Evolutionary conservation across 257 asterid genomes (phyloP), one percentile per base, ranked within the genome.

Genomic region (Nicotiana noctiflora): DNA sequence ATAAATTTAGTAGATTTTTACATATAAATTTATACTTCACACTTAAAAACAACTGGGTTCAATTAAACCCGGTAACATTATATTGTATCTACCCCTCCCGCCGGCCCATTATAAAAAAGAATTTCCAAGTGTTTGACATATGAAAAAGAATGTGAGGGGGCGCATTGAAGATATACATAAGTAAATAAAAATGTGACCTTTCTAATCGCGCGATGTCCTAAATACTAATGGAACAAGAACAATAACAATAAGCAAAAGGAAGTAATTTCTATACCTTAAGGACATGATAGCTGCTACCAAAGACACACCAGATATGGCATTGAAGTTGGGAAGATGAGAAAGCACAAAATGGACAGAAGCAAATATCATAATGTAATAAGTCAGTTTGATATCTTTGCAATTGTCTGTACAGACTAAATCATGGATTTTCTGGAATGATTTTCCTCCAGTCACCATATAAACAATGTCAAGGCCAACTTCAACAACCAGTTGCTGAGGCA

Each of bases 201-300:
- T 37, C 46, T 5, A 34, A 34, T 34, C 40, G 6, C 10, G 23
- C 15, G 18, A 17, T 8, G 53, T 65, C 60, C 46, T 44, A 75
- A 75, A 25, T 66, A 66, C 32, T n/a, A 68, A 37, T 4, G 56
- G 31, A 44, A 6, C 23, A 18, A 10, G 4, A 52, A 37, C 9
- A 19, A 34, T 57, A 8, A 21, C 14, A 65, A 31, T 23, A 56
- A 23, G 21, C 17, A 11, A 21, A 74, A 74, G 66, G 17, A n/a
- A 53, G 32, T 18, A 8, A 70, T 70, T 34, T 25, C 1, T 0
- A 29, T 87, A 90, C 89, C 85, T 85, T 40, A 86, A 78, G 5
- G 93, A 89, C 90, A 89, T 89, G 84, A 83, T 83, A 6, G 93
- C 94, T 40, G 93, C 93, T 21, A 90, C 85, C 53, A 91, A 74